These are phyloP conservation scores for Colletotrichum chrysophilum DNA, from an alignment of 2,329 filamentous ascomycete species.

Conservation along the genomic window DNA sequence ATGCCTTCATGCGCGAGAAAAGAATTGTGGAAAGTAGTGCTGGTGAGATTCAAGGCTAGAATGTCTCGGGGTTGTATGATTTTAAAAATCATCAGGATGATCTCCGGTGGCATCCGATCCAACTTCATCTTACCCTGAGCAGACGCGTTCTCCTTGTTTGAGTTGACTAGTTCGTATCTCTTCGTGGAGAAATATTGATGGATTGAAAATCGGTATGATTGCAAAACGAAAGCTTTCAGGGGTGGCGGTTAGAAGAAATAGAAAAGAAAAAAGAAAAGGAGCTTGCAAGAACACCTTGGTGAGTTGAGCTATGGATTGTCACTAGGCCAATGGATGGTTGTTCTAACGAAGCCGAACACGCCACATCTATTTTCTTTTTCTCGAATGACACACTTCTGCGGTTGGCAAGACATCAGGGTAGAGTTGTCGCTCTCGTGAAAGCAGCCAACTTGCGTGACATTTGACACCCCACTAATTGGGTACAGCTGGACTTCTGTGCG, in stretches of 20 bases:
- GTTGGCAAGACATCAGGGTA: not conserved
- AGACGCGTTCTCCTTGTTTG: not conserved
- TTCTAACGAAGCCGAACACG: rapidly evolving
- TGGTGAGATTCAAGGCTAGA: not conserved
- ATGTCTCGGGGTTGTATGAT: not conserved
- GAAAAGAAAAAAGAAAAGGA: too few species aligned
- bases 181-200: not conserved
- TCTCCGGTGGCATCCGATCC: not conserved
- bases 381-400: rapidly evolving
- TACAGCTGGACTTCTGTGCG: too few species aligned
- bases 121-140: rapidly evolving
- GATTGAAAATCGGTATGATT: rapidly evolving
- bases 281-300: not conserved
- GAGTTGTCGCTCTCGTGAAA: not conserved
- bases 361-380: not conserved
- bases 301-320: rapidly evolving
- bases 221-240: not conserved
- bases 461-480: too few species aligned
- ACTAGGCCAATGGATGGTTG: not conserved
- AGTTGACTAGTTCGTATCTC: rapidly evolving
- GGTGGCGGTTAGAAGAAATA: not conserved
- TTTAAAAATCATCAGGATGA: rapidly evolving
- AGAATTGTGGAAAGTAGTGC: not conserved
- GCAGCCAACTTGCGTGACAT: too few species aligned
- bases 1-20: not conserved